Conservation (phyloP, 768 basidiomycete genomes). For the Mycena indigotica region DNA sequence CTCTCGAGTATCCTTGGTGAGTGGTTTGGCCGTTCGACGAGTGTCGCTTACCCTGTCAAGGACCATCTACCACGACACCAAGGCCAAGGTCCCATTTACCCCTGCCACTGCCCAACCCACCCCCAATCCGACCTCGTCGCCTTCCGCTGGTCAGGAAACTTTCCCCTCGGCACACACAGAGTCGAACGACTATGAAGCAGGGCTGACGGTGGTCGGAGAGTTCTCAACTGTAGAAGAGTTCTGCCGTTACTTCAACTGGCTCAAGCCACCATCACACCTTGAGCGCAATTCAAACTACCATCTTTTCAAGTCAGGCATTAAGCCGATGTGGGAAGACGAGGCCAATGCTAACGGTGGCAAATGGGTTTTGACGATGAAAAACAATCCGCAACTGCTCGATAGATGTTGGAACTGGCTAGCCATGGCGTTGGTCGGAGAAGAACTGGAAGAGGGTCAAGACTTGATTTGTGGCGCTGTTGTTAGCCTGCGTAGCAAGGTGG, state of each 20-base stretch:
- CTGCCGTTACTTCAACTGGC: conserved; percentile 93
- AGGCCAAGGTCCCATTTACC: conserved; percentile 66
- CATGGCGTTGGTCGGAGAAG: conserved; percentile 89
- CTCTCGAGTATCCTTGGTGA: conserved; percentile 82
- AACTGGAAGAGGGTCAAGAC: conserved; percentile 70
- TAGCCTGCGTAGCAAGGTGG: conserved; percentile 81
- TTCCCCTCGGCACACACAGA: conserved; percentile 52
- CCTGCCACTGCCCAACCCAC: conserved; percentile 39
- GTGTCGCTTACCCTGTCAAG: conserved; percentile 39
- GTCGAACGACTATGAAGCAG: conserved; percentile 79
- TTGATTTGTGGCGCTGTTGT: conserved; percentile 87
- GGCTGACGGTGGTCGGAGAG: conserved; percentile 82
- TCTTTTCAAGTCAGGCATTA: conserved; percentile 91
- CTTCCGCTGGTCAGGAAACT: conserved; percentile 26
- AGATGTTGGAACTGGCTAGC: conserved; percentile 88
- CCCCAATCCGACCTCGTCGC: conserved; percentile 21
- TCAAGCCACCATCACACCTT: conserved; percentile 86
- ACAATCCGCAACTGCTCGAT: conserved; percentile 76
- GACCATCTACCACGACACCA: conserved; percentile 91
- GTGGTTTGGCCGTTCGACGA: conserved; percentile 25
- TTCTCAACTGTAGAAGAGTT: conserved; percentile 90
- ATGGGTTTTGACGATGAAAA: conserved; percentile 94
- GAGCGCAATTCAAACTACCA: conserved; percentile 94
- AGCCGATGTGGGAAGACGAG: conserved; percentile 97
- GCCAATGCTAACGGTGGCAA: conserved; percentile 92